Evolutionary conservation across 2,329 filamentous ascomycete genomes (phyloP), one percentile per base, ranked within the genome.

Genomic region (Nemania sp.): DNA sequence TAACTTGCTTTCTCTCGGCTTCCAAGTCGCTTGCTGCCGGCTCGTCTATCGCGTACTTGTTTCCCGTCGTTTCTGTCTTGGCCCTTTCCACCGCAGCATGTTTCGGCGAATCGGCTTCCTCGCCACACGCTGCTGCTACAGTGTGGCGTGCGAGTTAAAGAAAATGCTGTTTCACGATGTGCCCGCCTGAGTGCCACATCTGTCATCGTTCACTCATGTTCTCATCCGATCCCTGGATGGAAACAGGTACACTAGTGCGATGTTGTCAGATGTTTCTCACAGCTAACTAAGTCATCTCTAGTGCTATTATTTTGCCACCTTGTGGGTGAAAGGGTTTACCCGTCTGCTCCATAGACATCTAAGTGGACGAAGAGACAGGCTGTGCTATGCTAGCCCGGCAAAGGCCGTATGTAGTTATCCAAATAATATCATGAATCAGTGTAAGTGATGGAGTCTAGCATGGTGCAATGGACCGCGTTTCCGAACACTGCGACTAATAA

Each of bases 391-490:
- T n/a, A n/a, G n/a, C n/a, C n/a, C n/a, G n/a, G n/a, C n/a, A n/a
- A n/a, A 22, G 36, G 20, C 24, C 6, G 19, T 23, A 48, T 37
- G 20, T n/a, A 6, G 44, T 15, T 33, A 31, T 42, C 22, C 5
- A 33, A 6, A 26, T 36, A 19, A 14, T 19, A 19, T 34, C 26
- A 28, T 28, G 12, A 26, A 5, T 6, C 8, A 14, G 17, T 26
- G 36, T 28, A 12, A 23, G 17, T 30, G 36, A 22, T 30, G 26
- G 39, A 31, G 28, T 42, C 31, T 34, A 17, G 23, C 9, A 28
- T 57, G 45, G 46, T 49, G 46, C n/a, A 20, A 51, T 54, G 59
- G 59, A 57, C 59, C 59, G 59, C 49, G 44, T 43, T 48, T 55
- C 56, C 59, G 56, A 33, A 31, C 22, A 15, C 26, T 50, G 3